These are phyloP conservation scores for Lepidium sativum DNA, from an alignment of 345 rosid genomes.

Conservation along the genomic window DNA sequence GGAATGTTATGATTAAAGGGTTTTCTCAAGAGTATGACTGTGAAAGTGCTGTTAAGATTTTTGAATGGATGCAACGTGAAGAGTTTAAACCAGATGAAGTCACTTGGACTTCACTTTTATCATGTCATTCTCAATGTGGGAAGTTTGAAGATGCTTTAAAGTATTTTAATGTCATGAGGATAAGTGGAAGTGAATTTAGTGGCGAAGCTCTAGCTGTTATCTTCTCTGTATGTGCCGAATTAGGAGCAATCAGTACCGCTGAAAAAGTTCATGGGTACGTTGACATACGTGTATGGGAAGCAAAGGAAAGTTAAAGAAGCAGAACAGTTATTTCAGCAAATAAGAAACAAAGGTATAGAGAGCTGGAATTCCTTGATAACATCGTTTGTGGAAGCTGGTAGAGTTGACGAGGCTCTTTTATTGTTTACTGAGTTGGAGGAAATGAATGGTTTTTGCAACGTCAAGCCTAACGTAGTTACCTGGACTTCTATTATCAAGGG, in stretches of 20 bases:
- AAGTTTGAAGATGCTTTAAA: conserved; percentile 31
- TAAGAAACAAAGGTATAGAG: conserved; percentile 39
- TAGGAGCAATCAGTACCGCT: conserved; percentile 25
- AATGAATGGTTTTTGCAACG: conserved; percentile 9
- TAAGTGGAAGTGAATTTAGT: conserved; percentile 23
- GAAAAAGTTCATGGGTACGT: conserved; percentile 45
- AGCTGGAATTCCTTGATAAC: conserved; percentile 71
- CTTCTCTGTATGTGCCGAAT: conserved; percentile 48
- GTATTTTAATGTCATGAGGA: conserved; percentile 46
- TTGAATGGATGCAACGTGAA: conserved; percentile 48
- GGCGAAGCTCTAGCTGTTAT: conserved; percentile 54
- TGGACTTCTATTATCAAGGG: conserved; percentile 69
- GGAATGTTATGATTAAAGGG: conserved; percentile 64
- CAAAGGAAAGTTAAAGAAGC: conserved; percentile 39
- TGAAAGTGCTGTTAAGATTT: conserved; percentile 40
- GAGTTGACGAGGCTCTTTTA: conserved; percentile 45
- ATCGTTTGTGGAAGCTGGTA: conserved; percentile 48
- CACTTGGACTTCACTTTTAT: conserved; percentile 63
- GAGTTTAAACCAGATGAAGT: conserved; percentile 55
- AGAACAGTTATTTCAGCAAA: conserved; percentile 31
- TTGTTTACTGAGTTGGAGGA: conserved; percentile 43
- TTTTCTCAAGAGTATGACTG: conserved; percentile 39
- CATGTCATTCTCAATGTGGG: conserved; percentile 52
- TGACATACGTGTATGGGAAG: conserved; percentile 50
- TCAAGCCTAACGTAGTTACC: conserved; percentile 53